These are phyloP conservation scores for Ambrosiella xylebori DNA, from an alignment of 2,329 filamentous ascomycete species.

Conservation along the genomic window DNA sequence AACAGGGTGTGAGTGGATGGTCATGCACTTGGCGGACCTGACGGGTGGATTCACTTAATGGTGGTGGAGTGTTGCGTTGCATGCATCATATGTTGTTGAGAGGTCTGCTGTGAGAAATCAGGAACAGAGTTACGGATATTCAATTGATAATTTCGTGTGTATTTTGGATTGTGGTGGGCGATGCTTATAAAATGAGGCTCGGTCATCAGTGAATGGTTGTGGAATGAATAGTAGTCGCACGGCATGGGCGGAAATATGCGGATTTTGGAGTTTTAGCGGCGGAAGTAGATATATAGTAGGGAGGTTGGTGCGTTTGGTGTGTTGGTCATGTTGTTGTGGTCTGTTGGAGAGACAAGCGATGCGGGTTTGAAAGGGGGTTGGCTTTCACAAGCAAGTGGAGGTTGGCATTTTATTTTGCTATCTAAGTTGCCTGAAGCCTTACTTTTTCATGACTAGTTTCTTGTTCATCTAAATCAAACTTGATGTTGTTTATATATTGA, in stretches of 20 bases:
- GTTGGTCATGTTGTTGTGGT: background rate
- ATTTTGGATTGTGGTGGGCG: too few relatives aligned
- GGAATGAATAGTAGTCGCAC: background rate
- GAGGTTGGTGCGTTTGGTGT: background rate
- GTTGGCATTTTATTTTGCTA: too few relatives aligned
- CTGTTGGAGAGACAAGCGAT: background rate
- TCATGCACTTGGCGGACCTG: background rate
- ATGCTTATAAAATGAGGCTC: too few relatives aligned
- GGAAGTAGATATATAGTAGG: background rate
- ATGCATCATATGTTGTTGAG: background rate
- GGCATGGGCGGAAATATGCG: background rate
- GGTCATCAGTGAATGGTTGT: background rate
- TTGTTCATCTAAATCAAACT: background rate
- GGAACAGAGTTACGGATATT: background rate
- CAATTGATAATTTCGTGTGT: too few relatives aligned
- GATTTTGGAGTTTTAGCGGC: background rate
- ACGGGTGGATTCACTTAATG: background rate
- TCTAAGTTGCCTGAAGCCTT: too few relatives aligned
- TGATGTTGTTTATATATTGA: background rate
- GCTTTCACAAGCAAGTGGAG: too few relatives aligned
- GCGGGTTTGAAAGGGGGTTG: background rate
- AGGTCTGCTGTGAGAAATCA: background rate
- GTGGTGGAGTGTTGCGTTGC: background rate
- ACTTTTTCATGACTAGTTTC: too few relatives aligned
- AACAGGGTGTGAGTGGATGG: background rate